These are phyloP conservation scores for Davidsoniella eucalypti DNA, from an alignment of 2,329 filamentous ascomycete species.

Conservation along the genomic window DNA sequence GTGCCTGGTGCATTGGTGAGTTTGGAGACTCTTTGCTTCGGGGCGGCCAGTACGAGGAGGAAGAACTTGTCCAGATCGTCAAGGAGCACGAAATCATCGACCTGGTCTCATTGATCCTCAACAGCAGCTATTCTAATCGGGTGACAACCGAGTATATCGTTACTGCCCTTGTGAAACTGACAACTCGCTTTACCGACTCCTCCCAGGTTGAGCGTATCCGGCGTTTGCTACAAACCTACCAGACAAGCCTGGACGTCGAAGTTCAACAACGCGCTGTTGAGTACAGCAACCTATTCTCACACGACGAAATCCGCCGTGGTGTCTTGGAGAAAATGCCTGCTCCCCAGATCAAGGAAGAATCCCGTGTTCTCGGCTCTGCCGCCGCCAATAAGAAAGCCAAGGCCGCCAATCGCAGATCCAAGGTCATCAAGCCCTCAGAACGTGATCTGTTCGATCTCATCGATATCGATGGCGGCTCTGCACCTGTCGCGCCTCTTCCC, in stretches of 20 bases:
- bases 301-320: constrained; percentile 71
- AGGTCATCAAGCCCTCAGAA: constrained; percentile 67
- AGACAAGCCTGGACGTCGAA: constrained; percentile 82
- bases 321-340: constrained; percentile 97
- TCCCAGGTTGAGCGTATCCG: constrained; percentile 78
- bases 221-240: constrained; percentile 58
- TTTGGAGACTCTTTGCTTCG: constrained; percentile 81
- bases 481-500: constrained; percentile 37
- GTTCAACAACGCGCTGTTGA: constrained; percentile 93
- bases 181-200: constrained; percentile 66
- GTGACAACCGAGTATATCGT: constrained; percentile 91
- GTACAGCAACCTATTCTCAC: constrained; percentile 85
- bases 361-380: constrained; percentile 73
- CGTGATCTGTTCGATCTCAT: constrained; percentile 88
- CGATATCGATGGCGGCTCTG: constrained; percentile 28
- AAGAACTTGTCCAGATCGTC: constrained; percentile 66
- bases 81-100: constrained; percentile 84
- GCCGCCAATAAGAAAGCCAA: constrained; percentile 46
- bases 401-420: constrained; percentile 56
- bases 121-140: constrained; percentile 86
- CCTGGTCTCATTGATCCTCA: constrained; percentile 78
- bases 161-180: constrained; percentile 87
- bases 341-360: constrained; percentile 91
- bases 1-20: constrained; percentile 95
- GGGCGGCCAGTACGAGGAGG: constrained; percentile 84